Evolutionary conservation across 305 asterid genomes (phyloP), one percentile per base, ranked within the genome.

Genomic region (Fraxinus paxiana): DNA sequence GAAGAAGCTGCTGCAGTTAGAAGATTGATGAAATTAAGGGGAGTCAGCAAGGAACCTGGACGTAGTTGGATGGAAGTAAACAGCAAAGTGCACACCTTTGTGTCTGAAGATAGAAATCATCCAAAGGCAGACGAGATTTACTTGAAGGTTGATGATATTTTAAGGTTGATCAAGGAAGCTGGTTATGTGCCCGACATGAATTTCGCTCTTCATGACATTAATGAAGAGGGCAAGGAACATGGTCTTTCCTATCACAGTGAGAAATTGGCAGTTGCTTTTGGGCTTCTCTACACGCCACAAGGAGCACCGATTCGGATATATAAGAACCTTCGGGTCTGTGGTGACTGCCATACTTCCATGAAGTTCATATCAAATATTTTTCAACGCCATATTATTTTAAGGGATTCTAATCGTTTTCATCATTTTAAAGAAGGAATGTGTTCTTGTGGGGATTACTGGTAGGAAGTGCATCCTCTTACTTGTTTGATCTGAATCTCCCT

Each of bases 231-330:
- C 0, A 91, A 89, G 86, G 89, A 72, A 38, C 79, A 35, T 2
- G 88, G 89, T 17, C 96, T 94, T 17, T 90, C 91, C 13, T 91
- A 90, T 85, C 98, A 94, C 48, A 87, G 97, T 37, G 98, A 94
- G 90, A 94, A 94, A 88, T 73, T 93, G 89, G 97, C 97, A 2
- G 88, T 93, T 77, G 94, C 97, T n/a, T 93, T 90, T 30, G 93
- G 89, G 46, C 80, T 93, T 70, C 89, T 94, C 18, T 72, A 78
- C 69, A 82, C 90, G 78, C 90, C 94, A 12, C 54, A 67, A 1
- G 97, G 86, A 69, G 87, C 85, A 3, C 90, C 96, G 0, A 81
- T 93, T 59, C 85, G 97, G 77, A 83, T 94, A 48, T 92, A 81
- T 72, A 94, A 93, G 90, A 93, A 94, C 81, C 86, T 92, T 41